Conservation (phyloP, 2,329 filamentous ascomycete species). For the Colletotrichum navitas region DNA sequence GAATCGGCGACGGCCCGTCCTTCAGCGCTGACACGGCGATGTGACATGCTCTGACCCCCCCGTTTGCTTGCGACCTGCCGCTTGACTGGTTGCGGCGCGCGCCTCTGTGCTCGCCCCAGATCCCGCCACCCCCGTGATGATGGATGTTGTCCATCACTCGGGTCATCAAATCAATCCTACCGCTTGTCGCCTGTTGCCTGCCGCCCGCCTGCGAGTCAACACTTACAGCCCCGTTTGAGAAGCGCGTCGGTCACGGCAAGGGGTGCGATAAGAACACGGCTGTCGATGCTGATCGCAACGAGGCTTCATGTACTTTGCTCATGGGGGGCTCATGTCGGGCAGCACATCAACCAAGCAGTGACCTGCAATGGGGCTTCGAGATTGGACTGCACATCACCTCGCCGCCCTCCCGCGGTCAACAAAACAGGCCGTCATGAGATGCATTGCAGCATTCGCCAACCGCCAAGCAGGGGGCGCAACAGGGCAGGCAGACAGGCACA, state of each 20-base stretch:
- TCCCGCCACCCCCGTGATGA: constrained; percentile 48
- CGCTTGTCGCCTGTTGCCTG: constrained; percentile 23
- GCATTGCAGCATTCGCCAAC: constrained; percentile 18
- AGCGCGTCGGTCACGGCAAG: not conserved
- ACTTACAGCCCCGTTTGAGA: constrained; percentile 1
- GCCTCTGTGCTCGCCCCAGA: constrained; percentile 41
- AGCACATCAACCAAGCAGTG: constrained; percentile 17
- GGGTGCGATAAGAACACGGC: constrained; percentile 5
- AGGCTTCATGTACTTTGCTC: not conserved
- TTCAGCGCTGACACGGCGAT: constrained; percentile 43
- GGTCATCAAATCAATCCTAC: constrained; percentile 28
- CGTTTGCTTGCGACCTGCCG: constrained; percentile 27
- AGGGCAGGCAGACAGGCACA: constrained; percentile 21
- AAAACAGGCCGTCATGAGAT: constrained; percentile 33
- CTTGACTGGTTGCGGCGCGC: constrained; percentile 40
- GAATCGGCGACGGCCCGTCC: constrained; percentile 40
- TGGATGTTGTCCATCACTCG: constrained; percentile 46
- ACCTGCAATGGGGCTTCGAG: constrained; percentile 9
- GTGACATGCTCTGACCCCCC: constrained; percentile 43
- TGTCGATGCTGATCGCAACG: constrained; percentile 27
- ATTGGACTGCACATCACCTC: constrained; percentile 31
- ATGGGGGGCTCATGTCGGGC: not conserved
- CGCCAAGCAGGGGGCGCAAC: constrained; percentile 11
- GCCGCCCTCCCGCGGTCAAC: constrained; percentile 26
- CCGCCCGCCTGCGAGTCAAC: constrained; percentile 6